Base-by-base conservation (phyloP, 352 stramenopile species). In the Pythium aquatile region DNA sequence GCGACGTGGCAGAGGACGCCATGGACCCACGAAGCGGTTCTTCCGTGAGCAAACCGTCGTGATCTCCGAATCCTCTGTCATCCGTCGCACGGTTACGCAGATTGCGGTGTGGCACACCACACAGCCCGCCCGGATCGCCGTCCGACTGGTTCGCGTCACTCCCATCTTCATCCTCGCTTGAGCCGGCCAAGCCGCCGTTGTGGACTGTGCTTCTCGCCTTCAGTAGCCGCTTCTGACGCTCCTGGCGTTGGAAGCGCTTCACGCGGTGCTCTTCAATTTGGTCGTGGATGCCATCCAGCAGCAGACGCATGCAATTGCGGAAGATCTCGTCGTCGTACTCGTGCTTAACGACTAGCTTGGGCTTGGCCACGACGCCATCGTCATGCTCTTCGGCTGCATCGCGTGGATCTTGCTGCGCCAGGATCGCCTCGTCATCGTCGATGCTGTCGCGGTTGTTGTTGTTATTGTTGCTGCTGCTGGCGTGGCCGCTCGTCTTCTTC, bases 241-340 rank as follows among this genome's bases (percentile, higher is more conserved):
- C 68, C 39, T 84, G 69, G 1, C 76, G 80, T 14, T 81, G 66
- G 56, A 70, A 71, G 13, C 83, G 51, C 29, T 75, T 69, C 17
- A 88, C 62, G 20, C 85, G 81, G 32, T 90, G 82, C 64, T 92
- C 81, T 63, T 94, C 83, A 33, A 94, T 91, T 57, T 91, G 83
- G 59, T 93, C 85, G 40, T 90, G 83, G 47, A 94, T 89, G 11
- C 85, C 85, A 48, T 94, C 85, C 11, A 94, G 51, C 32, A 94
- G 70, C 55, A 93, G 69, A 26, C 75, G 77, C 55, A 94, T 73
- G 33, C 76, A 87, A 40, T 87, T 77, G 5, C 66, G 73, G 58
- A 91, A 94, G 20, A 73, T 73, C 5, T 88, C 82, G 11, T 90
- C 74, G 10, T 90, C 77, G 63, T 86, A 85, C 37, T 85, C 72